These are phyloP conservation scores for Wallacemonas sp. DNA, from an alignment of 208 protist genomes.

Conservation along the genomic window DNA sequence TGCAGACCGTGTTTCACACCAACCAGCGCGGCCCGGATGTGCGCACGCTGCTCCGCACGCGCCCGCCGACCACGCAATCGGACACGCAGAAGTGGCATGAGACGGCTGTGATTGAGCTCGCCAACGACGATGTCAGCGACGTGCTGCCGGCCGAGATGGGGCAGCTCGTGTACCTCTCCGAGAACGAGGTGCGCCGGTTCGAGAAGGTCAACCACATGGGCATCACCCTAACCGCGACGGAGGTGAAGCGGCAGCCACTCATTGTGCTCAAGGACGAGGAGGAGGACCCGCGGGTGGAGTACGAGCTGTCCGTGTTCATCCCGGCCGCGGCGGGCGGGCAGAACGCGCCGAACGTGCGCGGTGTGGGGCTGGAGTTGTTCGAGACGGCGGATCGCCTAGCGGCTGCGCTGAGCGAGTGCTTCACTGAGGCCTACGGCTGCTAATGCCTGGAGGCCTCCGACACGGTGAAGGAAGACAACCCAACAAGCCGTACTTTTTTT, in stretches of 20 bases:
- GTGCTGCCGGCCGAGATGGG: conserved; percentile 85
- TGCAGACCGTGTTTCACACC: conserved; percentile 84
- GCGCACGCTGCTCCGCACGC: conserved; percentile 73
- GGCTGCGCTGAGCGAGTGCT: conserved; percentile 43
- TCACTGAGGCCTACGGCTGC: conserved; percentile 70
- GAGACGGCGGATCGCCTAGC: conserved; percentile 54
- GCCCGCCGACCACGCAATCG: conserved; percentile 51
- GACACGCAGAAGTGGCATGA: conserved; percentile 65
- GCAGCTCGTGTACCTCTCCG: conserved; percentile 88
- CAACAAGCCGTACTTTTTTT: neutral
- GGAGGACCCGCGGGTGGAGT: conserved; percentile 86
- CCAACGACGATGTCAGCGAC: conserved; percentile 79
- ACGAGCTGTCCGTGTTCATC: conserved; percentile 60
- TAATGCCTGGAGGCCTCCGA: neutral
- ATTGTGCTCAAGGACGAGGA: conserved; percentile 89
- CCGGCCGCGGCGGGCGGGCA: conserved; percentile 48
- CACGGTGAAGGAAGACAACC: neutral
- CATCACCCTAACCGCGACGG: conserved; percentile 57
- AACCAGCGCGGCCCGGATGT: conserved; percentile 64
- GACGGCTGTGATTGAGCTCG: conserved; percentile 65
- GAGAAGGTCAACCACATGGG: conserved; percentile 75
- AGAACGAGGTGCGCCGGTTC: conserved; percentile 80
- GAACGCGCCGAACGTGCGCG: conserved; percentile 65
- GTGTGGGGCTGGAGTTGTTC: conserved; percentile 66
- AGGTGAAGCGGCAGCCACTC: conserved; percentile 83